A percentile compares a stretch with the other conserved stretches of the same genome.
These are phyloP conservation scores for Ceratocystiopsis brevicomis DNA, from an alignment of 2,329 filamentous ascomycete species.

Conservation along the genomic window DNA sequence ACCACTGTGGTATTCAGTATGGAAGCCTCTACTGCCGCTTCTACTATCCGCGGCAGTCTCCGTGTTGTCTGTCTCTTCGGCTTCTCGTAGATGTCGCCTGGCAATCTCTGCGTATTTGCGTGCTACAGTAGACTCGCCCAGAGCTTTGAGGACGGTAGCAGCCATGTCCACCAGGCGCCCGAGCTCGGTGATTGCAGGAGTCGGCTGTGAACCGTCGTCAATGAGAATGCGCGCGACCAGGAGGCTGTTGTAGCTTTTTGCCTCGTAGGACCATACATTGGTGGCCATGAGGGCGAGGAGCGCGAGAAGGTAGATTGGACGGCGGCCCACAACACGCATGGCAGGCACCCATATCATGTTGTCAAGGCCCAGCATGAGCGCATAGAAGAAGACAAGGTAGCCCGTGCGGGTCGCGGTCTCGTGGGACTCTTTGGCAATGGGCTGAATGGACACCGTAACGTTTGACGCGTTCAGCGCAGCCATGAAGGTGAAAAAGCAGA, in stretches of 20 bases:
- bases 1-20: background rate
- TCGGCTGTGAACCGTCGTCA: background rate
- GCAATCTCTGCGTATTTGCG: background rate
- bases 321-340: slow-evolving; percentile 23
- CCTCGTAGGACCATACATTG: slow-evolving; percentile 20
- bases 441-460: background rate
- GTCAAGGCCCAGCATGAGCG: slow-evolving; percentile 23
- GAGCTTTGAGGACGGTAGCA: background rate
- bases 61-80: background rate
- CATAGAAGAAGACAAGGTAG: background rate
- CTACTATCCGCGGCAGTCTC: background rate
- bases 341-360: slow-evolving; percentile 28
- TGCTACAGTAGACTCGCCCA: background rate
- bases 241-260: slow-evolving; percentile 22
- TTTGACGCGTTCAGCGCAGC: background rate
- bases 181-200: background rate
- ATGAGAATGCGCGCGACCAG: slow-evolving; percentile 23
- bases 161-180: background rate
- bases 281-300: slow-evolving; percentile 14
- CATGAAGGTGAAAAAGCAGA: background rate
- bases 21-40: too few species aligned
- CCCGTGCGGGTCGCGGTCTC: background rate
- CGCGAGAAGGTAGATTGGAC: slow-evolving; percentile 10
- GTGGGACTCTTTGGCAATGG: background rate
- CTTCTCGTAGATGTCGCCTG: background rate